These are phyloP conservation scores for Syncephalastrum sp. DNA, from an alignment of 371 early-diverging fungal species.

Conservation along the genomic window DNA sequence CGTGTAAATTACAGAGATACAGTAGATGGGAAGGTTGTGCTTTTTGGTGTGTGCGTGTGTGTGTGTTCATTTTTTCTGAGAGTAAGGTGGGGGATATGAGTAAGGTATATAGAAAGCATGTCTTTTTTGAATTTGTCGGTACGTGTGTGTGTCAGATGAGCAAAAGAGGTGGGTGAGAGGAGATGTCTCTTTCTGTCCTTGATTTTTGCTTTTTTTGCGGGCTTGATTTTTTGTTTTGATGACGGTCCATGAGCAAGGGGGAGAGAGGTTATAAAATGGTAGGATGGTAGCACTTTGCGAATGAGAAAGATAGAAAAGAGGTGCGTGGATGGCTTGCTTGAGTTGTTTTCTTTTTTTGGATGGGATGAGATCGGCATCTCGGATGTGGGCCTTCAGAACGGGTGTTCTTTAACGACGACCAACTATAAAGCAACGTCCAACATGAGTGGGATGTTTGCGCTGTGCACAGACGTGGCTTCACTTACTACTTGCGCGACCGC, in stretches of 20 bases:
- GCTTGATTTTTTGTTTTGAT: no score
- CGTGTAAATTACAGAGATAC: neutral
- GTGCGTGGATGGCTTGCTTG: neutral
- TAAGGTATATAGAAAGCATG: constrained; percentile 1
- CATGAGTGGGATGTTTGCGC: no score
- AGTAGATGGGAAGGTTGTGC: neutral
- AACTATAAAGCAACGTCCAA: neutral
- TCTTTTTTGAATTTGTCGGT: neutral
- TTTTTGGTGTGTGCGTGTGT: constrained; percentile 5
- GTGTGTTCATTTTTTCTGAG: constrained; percentile 2
- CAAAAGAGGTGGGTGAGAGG: constrained; percentile 2
- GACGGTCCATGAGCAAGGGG: no score
- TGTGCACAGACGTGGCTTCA: neutral
- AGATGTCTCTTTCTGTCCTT: neutral
- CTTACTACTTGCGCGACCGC: constrained; percentile 19
- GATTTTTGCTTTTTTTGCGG: neutral
- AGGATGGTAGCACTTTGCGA: no score
- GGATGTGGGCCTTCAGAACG: neutral
- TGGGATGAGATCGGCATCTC: constrained; percentile 1
- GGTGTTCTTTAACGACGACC: constrained; percentile 3
- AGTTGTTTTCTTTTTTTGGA: constrained; percentile 5
- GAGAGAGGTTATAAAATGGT: no score
- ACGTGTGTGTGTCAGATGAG: neutral
- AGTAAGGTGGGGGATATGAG: neutral
- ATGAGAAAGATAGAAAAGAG: neutral